Conservation (phyloP, 2,329 filamentous ascomycete genomes). For the Aspergillus arachidicola region DNA sequence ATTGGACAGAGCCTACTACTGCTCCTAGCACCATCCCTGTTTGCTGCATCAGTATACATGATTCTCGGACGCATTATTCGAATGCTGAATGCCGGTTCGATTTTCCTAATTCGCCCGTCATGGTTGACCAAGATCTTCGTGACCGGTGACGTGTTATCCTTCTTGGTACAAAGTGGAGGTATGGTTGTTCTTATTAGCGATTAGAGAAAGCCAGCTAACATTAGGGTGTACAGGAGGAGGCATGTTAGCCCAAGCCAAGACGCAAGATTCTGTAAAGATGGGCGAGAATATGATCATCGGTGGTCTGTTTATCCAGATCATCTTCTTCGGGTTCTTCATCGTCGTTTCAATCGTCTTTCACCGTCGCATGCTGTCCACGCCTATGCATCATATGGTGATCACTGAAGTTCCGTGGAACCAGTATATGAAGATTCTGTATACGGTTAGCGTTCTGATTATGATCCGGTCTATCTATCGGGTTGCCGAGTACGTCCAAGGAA, state of each 20-base stretch:
- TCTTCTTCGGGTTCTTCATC: constrained; percentile 30
- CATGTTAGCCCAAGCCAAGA: background rate
- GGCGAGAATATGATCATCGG: constrained; percentile 20
- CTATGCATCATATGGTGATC: constrained; percentile 15
- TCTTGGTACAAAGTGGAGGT: constrained; percentile 44
- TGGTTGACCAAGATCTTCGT: constrained; percentile 55
- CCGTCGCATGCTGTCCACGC: constrained; percentile 20
- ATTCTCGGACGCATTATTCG: constrained; percentile 50
- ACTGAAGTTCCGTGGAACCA: constrained; percentile 18
- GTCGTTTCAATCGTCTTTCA: constrained; percentile 23
- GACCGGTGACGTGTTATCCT: constrained; percentile 51
- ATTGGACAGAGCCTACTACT: constrained; percentile 19
- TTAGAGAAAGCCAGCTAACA: background rate
- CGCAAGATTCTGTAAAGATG: background rate
- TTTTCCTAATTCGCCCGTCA: constrained; percentile 45
- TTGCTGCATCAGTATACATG: constrained; percentile 56
- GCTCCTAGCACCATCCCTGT: constrained; percentile 51
- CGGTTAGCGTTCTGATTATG: constrained; percentile 38
- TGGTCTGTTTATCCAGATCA: constrained; percentile 30
- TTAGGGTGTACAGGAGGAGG: background rate
- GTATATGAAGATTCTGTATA: constrained; percentile 21
- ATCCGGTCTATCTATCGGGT: constrained; percentile 50
- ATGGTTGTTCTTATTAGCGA: background rate
- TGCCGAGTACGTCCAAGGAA: constrained; percentile 50
- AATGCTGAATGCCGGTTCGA: constrained; percentile 43